Evolutionary conservation across 306 rosid genomes (phyloP).

Genomic region (Cyclanthera cordifolia): DNA sequence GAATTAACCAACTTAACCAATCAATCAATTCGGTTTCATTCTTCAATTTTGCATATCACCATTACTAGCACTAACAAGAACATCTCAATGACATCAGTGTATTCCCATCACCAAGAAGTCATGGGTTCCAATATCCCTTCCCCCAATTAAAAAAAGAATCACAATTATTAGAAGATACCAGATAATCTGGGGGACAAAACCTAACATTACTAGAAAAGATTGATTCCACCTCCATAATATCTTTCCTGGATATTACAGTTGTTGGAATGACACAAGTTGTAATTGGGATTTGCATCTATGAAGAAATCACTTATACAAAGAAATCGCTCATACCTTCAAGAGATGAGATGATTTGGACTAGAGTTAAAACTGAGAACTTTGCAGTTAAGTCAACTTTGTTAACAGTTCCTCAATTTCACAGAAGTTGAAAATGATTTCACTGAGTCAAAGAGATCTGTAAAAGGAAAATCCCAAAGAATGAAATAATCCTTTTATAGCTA

Average conservation of each 20-base stretch:
- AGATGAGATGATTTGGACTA: not conserved
- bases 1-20: too few relatives aligned
- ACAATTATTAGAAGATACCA: not conserved
- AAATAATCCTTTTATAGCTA: not conserved
- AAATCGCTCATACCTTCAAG: not conserved
- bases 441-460: not conserved
- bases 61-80: too few relatives aligned
- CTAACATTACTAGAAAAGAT: not conserved
- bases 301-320: not conserved
- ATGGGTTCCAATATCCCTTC: too few relatives aligned
- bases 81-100: too few relatives aligned
- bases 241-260: not conserved
- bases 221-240: not conserved
- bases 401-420: not conserved
- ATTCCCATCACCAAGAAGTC: too few relatives aligned
- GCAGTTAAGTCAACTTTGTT: not conserved
- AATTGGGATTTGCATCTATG: not conserved
- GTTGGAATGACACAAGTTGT: not conserved
- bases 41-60: too few relatives aligned
- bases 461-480: conserved; percentile 1
- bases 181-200: not conserved
- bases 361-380: not conserved
- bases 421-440: not conserved
- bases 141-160: too few relatives aligned
- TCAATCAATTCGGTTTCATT: too few relatives aligned